These are phyloP conservation scores for Glycine soja DNA, from an alignment of 306 rosid genomes.

Conservation along the genomic window DNA sequence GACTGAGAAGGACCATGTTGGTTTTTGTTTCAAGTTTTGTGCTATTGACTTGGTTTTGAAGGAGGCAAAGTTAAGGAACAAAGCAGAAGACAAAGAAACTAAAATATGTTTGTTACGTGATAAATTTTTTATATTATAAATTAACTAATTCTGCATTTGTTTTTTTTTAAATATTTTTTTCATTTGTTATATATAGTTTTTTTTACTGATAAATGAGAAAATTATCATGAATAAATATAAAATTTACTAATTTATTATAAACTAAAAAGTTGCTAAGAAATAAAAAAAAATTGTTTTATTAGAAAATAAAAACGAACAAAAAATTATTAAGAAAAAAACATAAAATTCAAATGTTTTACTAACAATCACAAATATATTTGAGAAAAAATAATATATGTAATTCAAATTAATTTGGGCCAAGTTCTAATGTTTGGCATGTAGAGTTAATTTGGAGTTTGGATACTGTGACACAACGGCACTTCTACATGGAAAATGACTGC, in stretches of 20 bases:
- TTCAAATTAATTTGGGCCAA: constrained; percentile 57
- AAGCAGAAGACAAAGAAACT: neutral
- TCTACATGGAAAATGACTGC: constrained; percentile 76
- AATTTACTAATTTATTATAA: too few species aligned
- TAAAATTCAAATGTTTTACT: neutral
- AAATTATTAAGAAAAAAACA: too few species aligned
- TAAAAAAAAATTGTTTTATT: too few species aligned
- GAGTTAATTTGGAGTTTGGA: constrained; percentile 53
- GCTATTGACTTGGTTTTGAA: constrained; percentile 71
- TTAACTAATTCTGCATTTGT: too few species aligned
- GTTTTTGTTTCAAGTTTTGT: constrained; percentile 56
- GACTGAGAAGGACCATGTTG: constrained; percentile 64
- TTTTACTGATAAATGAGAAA: too few species aligned
- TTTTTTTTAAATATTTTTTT: too few species aligned
- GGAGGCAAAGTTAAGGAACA: constrained; percentile 58
- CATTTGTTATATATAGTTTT: too few species aligned
- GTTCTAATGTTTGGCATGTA: constrained; percentile 40
- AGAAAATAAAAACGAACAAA: neutral
- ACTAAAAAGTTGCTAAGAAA: too few species aligned
- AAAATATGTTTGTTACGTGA: too few species aligned
- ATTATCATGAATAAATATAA: too few species aligned
- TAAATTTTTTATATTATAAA: too few species aligned
- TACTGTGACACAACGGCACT: constrained; percentile 62
- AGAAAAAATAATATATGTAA: neutral
- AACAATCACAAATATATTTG: too few species aligned